phyloP scores from a whole-genome alignment of 306 rosid species.

The apple (Malus domestica) region ASM211411v1 NC_041796.1:17803501-17804000 shows the following conservation, averaged over 20 bases:
- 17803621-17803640: neutral
- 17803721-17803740: neutral
- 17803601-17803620: neutral
- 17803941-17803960: neutral
- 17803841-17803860: neutral
- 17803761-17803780: neutral
- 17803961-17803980: neutral
- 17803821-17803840: neutral
- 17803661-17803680: too few relatives aligned
- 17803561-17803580: neutral
- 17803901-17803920: neutral
- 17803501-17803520: slow-evolving; percentile 39
- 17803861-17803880: neutral
- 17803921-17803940: neutral
- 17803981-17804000: neutral
- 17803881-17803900: neutral
- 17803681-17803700: too few relatives aligned
- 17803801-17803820: neutral
- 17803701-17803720: too few relatives aligned
- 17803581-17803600: neutral
- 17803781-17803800: neutral
- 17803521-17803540: neutral
- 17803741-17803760: neutral
- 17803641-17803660: neutral
- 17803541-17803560: neutral